Evolutionary conservation across 108 stramenopile species (phyloP).

Genomic region (Asterionellopsis glacialis): DNA sequence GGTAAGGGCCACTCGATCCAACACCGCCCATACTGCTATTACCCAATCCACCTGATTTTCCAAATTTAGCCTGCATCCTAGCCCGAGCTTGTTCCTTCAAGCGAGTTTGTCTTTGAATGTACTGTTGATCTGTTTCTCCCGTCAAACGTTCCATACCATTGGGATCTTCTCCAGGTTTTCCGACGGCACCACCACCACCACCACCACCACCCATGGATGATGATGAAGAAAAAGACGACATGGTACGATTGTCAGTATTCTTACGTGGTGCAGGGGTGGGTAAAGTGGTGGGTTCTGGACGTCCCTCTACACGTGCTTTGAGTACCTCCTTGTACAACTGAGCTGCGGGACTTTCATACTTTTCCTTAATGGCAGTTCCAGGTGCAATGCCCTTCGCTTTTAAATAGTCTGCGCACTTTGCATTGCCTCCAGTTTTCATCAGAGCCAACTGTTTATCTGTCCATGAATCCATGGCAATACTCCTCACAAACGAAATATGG

Average conservation of each 20-base stretch:
- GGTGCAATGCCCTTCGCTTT: constrained; percentile 54
- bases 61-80: constrained; percentile 87
- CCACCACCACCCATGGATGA: constrained; percentile 22
- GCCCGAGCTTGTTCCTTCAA: constrained; percentile 80
- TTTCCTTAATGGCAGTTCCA: constrained; percentile 67
- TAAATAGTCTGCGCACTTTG: constrained; percentile 62
- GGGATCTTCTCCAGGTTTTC: constrained; percentile 37
- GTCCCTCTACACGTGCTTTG: constrained; percentile 79
- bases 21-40: constrained; percentile 49
- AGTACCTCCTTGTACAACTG: constrained; percentile 80
- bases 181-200: constrained; percentile 13
- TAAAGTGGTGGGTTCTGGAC: constrained; percentile 73
- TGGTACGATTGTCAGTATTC: neutral
- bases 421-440: constrained; percentile 85
- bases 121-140: constrained; percentile 87
- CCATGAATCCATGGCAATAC: constrained; percentile 98
- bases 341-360: constrained; percentile 81
- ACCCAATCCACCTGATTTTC: constrained; percentile 42
- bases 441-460: constrained; percentile 65
- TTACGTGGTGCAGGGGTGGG: constrained; percentile 23
- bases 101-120: constrained; percentile 87
- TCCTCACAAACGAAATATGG: constrained; percentile 95
- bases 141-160: constrained; percentile 89
- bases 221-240: neutral
- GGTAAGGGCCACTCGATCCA: constrained; percentile 50